A percentile compares a stretch with the other conserved stretches of the same genome.
Evolutionary conservation across 2,329 filamentous ascomycete genomes (phyloP).

Genomic region (Daldinia sp.): DNA sequence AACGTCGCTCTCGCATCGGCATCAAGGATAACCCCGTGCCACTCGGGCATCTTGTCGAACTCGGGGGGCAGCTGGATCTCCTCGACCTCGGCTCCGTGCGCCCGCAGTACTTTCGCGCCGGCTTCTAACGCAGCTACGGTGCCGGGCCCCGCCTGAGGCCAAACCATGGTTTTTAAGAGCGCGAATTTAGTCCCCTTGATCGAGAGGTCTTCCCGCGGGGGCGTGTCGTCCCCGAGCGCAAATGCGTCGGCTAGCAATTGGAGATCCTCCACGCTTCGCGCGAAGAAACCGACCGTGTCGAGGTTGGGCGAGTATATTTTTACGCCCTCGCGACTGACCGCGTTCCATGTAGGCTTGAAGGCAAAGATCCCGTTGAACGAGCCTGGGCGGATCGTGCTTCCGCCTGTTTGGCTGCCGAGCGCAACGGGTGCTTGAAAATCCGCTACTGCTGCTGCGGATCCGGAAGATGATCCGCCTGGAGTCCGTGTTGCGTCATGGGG

Average conservation of each 20-base stretch:
- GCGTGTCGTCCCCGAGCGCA: conserved; percentile 60
- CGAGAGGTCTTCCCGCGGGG: conserved; percentile 39
- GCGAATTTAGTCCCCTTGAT: conserved; percentile 62
- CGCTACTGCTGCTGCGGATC: conserved; percentile 71
- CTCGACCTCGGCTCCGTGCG: conserved; percentile 62
- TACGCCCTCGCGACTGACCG: conserved; percentile 68
- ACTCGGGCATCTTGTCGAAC: conserved; percentile 59
- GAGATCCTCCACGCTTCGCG: conserved; percentile 65
- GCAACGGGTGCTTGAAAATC: conserved; percentile 69
- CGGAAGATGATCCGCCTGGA: conserved; percentile 73
- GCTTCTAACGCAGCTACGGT: conserved; percentile 53
- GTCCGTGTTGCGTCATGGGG: conserved; percentile 71
- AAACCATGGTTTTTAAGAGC: conserved; percentile 62
- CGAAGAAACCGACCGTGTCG: conserved; percentile 70
- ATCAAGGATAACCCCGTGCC: conserved; percentile 60
- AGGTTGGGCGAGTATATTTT: conserved; percentile 66
- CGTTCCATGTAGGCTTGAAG: conserved; percentile 72
- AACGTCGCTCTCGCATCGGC: conserved; percentile 63
- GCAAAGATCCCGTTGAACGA: conserved; percentile 72
- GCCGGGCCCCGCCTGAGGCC: conserved; percentile 55
- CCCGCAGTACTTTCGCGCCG: conserved; percentile 51
- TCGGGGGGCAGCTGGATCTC: conserved; percentile 62
- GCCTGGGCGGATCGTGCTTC: conserved; percentile 69
- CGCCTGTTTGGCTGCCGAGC: conserved; percentile 72
- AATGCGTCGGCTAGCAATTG: conserved; percentile 64